phyloP scores from a whole-genome alignment of 495 filamentous ascomycete species.

The Mytilinidion resinicola region DNA sequence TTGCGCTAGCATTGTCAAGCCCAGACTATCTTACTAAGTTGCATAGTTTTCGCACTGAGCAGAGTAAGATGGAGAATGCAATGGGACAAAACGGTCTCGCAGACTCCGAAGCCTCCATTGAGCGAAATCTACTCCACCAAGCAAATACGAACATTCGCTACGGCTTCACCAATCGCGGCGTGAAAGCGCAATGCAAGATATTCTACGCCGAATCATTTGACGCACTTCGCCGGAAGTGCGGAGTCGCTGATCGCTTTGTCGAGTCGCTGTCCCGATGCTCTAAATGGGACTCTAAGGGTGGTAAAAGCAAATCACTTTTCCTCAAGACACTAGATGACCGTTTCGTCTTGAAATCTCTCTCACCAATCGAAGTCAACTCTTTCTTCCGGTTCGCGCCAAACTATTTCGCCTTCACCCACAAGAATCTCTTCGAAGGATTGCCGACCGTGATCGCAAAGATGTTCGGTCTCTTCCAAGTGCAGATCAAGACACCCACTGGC shows the following conservation, averaged over 20 bases:
- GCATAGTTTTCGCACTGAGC: slow-evolving; percentile 57
- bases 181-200: slow-evolving; percentile 94
- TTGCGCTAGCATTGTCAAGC: slow-evolving; percentile 84
- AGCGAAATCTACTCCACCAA: slow-evolving; percentile 56
- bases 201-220: slow-evolving; percentile 98
- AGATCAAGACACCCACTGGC: slow-evolving; percentile 89
- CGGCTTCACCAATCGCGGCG: slow-evolving; percentile 83
- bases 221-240: slow-evolving; percentile 84
- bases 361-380: slow-evolving; percentile 82
- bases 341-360: slow-evolving; percentile 84
- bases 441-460: slow-evolving; percentile 98
- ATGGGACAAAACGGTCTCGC: slow-evolving; percentile 1
- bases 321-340: slow-evolving; percentile 93
- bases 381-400: slow-evolving; percentile 93
- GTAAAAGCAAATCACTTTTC: slow-evolving; percentile 97
- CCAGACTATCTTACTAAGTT: slow-evolving; percentile 79
- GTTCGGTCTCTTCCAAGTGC: slow-evolving; percentile 96
- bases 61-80: slow-evolving; percentile 26
- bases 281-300: slow-evolving; percentile 98
- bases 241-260: slow-evolving; percentile 85
- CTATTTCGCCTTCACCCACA: slow-evolving; percentile 95
- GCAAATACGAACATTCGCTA: slow-evolving; percentile 92
- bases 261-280: slow-evolving; percentile 91
- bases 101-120: slow-evolving; percentile 35
- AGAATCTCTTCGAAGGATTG: slow-evolving; percentile 91